These are phyloP conservation scores for Castanospermum australe DNA, from an alignment of 306 rosid genomes.

Conservation along the genomic window DNA sequence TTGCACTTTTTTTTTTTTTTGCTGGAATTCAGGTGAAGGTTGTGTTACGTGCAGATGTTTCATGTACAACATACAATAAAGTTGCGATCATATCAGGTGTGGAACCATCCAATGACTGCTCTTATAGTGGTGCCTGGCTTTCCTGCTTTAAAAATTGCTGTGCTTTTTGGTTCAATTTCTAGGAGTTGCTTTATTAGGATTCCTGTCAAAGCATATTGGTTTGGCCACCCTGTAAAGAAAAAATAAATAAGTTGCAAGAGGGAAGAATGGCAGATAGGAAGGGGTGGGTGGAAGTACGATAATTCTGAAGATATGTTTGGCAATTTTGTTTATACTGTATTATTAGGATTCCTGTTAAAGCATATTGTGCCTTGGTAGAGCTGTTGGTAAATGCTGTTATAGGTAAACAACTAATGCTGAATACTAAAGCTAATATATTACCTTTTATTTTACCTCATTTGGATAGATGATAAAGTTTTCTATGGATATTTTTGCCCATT, in stretches of 20 bases:
- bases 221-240: neutral
- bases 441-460: no score
- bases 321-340: no score
- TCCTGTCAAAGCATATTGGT: neutral
- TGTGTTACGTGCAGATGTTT: constrained; percentile 87
- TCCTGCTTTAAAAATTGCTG: neutral
- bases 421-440: no score
- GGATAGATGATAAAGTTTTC: no score
- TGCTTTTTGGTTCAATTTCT: neutral
- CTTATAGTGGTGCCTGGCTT: neutral
- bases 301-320: no score
- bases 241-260: neutral
- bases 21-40: constrained; percentile 78
- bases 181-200: neutral
- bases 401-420: no score
- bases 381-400: no score
- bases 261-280: neutral
- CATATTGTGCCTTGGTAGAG: no score
- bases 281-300: neutral
- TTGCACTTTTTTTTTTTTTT: neutral
- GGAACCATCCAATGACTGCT: neutral
- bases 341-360: no score
- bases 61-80: constrained; percentile 65
- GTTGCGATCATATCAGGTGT: constrained; percentile 94
- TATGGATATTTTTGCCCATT: neutral